Base-by-base conservation (phyloP, 1,284 basidiomycete genomes). In the Lignosus rhinocerotis region DNA sequence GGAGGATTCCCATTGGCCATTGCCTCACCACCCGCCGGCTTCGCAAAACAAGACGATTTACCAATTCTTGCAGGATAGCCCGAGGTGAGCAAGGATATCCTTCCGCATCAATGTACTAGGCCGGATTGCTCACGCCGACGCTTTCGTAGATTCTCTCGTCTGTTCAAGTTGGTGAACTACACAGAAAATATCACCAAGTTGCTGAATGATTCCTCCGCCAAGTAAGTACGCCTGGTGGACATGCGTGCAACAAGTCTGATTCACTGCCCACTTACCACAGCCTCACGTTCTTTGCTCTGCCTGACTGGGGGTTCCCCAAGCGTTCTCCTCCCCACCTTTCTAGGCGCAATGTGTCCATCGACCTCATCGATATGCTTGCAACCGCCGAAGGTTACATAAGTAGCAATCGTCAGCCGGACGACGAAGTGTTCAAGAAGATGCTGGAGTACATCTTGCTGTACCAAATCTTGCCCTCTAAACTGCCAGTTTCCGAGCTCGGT, bases 381-480 rank as follows among this genome's bases (percentile, higher is more conserved):
- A 54, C 61, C 8, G 61, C 64, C 19, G 69, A 71, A 17, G 58
- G 55, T 11, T 57, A 67, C 47, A 58, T 74, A 38, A 50, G 68
- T 36, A 46, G 54, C 9, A 64, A 53, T 42, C 63, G 65, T 1
- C 69, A 73, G 42, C 62, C 69, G 16, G 70, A 75, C 36, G 72
- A 75, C 17, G 65, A 72, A 19, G 75, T 80, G 51, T 80, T 82
- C 60, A 78, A 83, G 66, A 77, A 83, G 66, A 73, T 79, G 31
- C 67, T 86, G 56, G 80, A 81, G 64, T 80, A 81, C 43, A 76
- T 87, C 16, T 71, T 88, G 6, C 75, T 79, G 36, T 91, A 91
- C 71, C 86, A 91, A 67, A 80, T 84, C 49, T 73, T 91, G 12
- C 80, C 83, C 12, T 70, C 75, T 32, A 73, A 74, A 6, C 73